Evolutionary conservation across 805 yeast species (phyloP), one percentile per base, ranked within the genome.

Genomic region (Myxozyma sirexii): DNA sequence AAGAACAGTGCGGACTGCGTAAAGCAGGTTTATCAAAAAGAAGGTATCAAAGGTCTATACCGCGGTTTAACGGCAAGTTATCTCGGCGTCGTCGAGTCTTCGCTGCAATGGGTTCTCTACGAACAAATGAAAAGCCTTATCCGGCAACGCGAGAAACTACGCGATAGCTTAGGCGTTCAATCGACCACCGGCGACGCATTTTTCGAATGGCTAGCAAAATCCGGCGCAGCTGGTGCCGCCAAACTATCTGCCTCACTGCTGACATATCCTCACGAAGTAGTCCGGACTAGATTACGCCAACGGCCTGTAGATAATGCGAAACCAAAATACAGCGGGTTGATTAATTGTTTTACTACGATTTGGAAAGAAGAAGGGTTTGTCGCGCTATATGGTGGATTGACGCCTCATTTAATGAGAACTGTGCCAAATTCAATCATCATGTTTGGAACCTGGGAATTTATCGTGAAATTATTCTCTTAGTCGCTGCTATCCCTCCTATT

Each of bases 371-470:
- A 94, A 76, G 99, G 99, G 0, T 74, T 93, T 54, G 86, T 82
- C 6, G 87, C 97, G 12, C 88, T 94, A 90, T 94, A 94, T 72
- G 97, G 99, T 57, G 99, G 99, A 0, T 79, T 94, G 69, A 94
- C 99, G 1, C 97, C 99, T 3, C 99, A 94, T 75, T 77, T 94
- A 69, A 82, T 94, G 77, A 84, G 99, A 75, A 94, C 99, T 0
- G 99, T 94, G 54, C 99, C 99, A 2, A 94, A 94, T 75, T 88
- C 96, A 70, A 91, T 94, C 72, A 93, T 94, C 68, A 94, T 94
- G 99, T 94, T 94, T 78, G 99, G 99, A 47, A 92, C 98, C 2
- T 94, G 98, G 98, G 99, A 94, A 72, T 73, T 94, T 35, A 84
- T 88, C 56, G 84, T 87, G 49, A 81, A 80, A 58, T 66, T 83